Conservation (phyloP, 192 early-diverging fungal species). For the Obelidium mucronatum region DNA sequence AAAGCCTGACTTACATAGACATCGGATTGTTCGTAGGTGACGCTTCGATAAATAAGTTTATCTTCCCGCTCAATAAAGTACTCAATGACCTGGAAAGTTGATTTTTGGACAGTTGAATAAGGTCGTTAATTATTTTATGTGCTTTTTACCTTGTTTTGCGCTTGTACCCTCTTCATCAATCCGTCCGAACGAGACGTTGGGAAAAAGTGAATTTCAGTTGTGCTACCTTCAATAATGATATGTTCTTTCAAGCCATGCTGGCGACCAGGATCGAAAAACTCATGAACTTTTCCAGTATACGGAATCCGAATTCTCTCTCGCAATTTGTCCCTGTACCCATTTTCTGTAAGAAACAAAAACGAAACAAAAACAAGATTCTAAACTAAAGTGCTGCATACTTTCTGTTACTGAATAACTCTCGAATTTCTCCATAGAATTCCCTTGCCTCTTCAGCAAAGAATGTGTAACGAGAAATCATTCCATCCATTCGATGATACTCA, state of each 20-base stretch:
- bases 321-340: conserved; percentile 57
- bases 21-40: conserved; percentile 51
- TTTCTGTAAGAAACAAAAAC: not conserved
- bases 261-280: conserved; percentile 62
- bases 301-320: conserved; percentile 53
- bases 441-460: conserved; percentile 55
- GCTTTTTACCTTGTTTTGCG: conserved; percentile 48
- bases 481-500: conserved; percentile 62
- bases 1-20: not conserved
- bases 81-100: conserved; percentile 53
- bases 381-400: conserved; percentile 35
- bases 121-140: no score
- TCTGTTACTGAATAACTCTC: conserved; percentile 59
- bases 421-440: conserved; percentile 56
- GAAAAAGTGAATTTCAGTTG: conserved; percentile 66
- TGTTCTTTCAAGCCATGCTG: conserved; percentile 64
- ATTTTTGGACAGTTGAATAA: not conserved
- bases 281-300: conserved; percentile 49
- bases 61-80: conserved; percentile 63
- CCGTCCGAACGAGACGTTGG: conserved; percentile 59
- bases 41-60: conserved; percentile 57
- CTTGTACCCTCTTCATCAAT: conserved; percentile 57
- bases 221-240: conserved; percentile 55
- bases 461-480: conserved; percentile 62
- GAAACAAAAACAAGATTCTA: conserved; percentile 18